phyloP scores from a whole-genome alignment of 257 asterid species.

The Penstemon davidsonii region DNA sequence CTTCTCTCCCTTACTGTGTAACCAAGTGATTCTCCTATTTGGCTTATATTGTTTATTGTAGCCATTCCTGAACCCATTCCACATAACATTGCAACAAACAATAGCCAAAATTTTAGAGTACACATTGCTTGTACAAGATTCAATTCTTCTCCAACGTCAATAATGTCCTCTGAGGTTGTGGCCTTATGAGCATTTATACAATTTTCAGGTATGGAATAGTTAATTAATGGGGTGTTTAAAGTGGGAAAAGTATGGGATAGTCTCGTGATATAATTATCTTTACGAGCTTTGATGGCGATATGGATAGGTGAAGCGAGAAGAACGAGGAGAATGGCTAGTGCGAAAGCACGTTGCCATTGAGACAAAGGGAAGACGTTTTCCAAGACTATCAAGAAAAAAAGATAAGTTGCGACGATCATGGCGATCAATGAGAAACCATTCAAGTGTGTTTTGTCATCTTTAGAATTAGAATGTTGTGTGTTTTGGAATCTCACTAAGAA shows the following conservation, averaged over 20 bases:
- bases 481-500: conserved; percentile 56
- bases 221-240: conserved; percentile 42
- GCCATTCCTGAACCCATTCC: conserved; percentile 99
- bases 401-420: conserved; percentile 56
- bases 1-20: conserved; percentile 62
- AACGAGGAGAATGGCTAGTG: conserved; percentile 52
- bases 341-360: conserved; percentile 40
- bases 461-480: conserved; percentile 25
- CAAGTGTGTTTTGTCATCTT: conserved; percentile 50
- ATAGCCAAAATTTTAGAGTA: conserved; percentile 76
- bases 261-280: conserved; percentile 15
- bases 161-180: conserved; percentile 33
- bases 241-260: conserved; percentile 27
- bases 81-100: conserved; percentile 74
- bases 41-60: conserved; percentile 90
- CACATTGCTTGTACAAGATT: conserved; percentile 63
- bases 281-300: conserved; percentile 46
- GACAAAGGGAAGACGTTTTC: conserved; percentile 49
- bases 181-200: conserved; percentile 19
- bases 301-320: conserved; percentile 64
- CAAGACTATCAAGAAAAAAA: conserved; percentile 60
- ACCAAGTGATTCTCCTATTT: conserved; percentile 84
- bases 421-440: conserved; percentile 64
- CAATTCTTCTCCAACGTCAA: conserved; percentile 36
- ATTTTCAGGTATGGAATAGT: conserved; percentile 23